Base-by-base conservation (phyloP, 345 rosid genomes). In the Eucalyptus decipiens region DNA sequence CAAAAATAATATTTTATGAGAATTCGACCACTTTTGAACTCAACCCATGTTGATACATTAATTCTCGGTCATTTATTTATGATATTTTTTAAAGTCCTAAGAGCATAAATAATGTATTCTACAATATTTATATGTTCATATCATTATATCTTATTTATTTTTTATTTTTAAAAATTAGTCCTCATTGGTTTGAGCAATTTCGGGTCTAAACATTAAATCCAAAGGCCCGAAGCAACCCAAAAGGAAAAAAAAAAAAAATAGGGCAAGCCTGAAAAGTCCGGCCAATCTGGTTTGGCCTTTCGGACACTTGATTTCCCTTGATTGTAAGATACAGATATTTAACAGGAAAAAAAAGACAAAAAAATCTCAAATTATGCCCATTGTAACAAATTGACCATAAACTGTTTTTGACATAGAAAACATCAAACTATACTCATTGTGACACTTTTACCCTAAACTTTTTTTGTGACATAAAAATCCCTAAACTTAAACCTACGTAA, bases 211-310 rank as follows among this genome's bases (percentile, higher is more conserved):
- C 80, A 32, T 67, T 4, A 32, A 32, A 67, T 17, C 43, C 47
- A 72, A 72, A 72, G 83, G 83, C 15, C 83, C 8, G 28, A 72
- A 37, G 11, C 48, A 40, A 10, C 15, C 83, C 14, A 19, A 72
- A 37, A 6, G 7, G 6, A 19, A 72, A 37, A 9, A 37, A 51
- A 51, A 2, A 3, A 0, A 8, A 52, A 0, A 40, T 34, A 21
- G 47, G 16, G 42, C 16, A 40, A 21, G 30, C 47, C 28, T 7
- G 47, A 37, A 72, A 72, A 3, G 12, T 37, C 14, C 4, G 8
- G 81, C 4, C 14, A 1, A 72, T 72, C 45, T 37, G 45, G 45
- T 34, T 72, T 11, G 26, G 81, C 26, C 43, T 72, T 34, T 34
- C 26, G 4, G 12, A 72, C 81, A 19, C 43, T 37, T 19, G 13